These are phyloP conservation scores for Apiotrichum porosum DNA, from an alignment of 1,284 basidiomycete species.

Conservation along the genomic window DNA sequence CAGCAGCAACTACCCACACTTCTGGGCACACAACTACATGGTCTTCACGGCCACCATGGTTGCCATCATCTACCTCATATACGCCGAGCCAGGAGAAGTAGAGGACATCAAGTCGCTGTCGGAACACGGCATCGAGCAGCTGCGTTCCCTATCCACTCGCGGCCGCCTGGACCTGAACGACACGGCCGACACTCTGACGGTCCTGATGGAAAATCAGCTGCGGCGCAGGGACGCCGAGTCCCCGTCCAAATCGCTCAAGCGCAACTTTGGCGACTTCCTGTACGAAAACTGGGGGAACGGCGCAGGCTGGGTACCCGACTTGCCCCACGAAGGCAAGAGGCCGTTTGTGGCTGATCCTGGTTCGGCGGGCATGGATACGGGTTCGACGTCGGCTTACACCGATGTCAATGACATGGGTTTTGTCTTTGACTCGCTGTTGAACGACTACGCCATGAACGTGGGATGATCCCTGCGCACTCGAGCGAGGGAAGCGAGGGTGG, in stretches of 20 bases:
- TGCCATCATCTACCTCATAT: slow-evolving; percentile 13
- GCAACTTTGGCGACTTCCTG: slow-evolving; percentile 8
- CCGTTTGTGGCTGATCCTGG: slow-evolving; percentile 1
- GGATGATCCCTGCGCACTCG: no score
- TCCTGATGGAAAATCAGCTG: slow-evolving; percentile 13
- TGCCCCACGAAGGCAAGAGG: no score
- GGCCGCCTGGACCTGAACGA: slow-evolving; percentile 10
- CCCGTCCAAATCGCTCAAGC: slow-evolving; percentile 4
- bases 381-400: no score
- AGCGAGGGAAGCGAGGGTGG: no score
- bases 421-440: slow-evolving; percentile 8
- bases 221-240: slow-evolving; percentile 2
- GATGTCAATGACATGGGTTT: background rate
- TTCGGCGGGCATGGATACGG: background rate
- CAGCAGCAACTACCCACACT: slow-evolving; percentile 5
- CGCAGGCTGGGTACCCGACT: background rate
- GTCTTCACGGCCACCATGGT: slow-evolving; percentile 11
- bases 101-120: slow-evolving; percentile 10
- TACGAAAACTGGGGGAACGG: background rate
- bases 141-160: slow-evolving; percentile 1
- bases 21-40: slow-evolving; percentile 14
- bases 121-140: slow-evolving; percentile 9
- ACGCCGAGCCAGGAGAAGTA: slow-evolving; percentile 12
- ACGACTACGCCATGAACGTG: slow-evolving; percentile 11
- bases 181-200: slow-evolving; percentile 7